phyloP scores from a whole-genome alignment of 2,329 filamentous ascomycete genomes.

The Colletotrichum sp. region DNA sequence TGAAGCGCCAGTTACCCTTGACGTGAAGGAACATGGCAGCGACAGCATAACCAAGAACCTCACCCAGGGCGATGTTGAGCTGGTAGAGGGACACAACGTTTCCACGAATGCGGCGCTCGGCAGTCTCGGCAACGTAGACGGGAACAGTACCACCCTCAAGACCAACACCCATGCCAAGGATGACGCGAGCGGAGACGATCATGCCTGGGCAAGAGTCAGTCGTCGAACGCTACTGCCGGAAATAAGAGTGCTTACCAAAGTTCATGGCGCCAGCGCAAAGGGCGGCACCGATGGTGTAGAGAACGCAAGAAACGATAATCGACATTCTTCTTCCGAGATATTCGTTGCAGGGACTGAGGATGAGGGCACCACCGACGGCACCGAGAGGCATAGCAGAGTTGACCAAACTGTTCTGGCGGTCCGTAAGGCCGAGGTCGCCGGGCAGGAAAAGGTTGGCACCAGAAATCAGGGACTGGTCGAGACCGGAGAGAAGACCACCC shows the following conservation, averaged over 20 bases:
- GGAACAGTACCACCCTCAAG: constrained; percentile 77
- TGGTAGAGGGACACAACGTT: constrained; percentile 78
- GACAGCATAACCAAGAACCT: constrained; percentile 75
- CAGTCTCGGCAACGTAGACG: constrained; percentile 76
- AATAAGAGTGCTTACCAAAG: constrained; percentile 49
- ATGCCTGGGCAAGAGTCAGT: constrained; percentile 44
- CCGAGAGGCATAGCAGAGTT: constrained; percentile 76
- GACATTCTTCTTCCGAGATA: constrained; percentile 69
- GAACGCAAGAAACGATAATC: constrained; percentile 71
- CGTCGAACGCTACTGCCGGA: neutral
- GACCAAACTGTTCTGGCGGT: constrained; percentile 66
- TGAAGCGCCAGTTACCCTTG: constrained; percentile 74
- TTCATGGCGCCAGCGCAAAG: constrained; percentile 71
- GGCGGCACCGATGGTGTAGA: constrained; percentile 74
- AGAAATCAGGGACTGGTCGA: constrained; percentile 76
- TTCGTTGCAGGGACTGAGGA: constrained; percentile 72
- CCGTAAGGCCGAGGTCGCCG: constrained; percentile 57
- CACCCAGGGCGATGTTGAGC: constrained; percentile 77
- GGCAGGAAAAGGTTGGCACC: constrained; percentile 74
- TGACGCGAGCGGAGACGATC: constrained; percentile 71
- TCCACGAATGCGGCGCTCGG: constrained; percentile 69
- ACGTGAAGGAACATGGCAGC: constrained; percentile 77
- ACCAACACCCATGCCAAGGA: constrained; percentile 74
- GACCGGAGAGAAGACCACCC: constrained; percentile 74
- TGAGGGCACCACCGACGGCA: constrained; percentile 71